Conservation (phyloP, 345 rosid genomes). For the Citrus unshiu region DNA sequence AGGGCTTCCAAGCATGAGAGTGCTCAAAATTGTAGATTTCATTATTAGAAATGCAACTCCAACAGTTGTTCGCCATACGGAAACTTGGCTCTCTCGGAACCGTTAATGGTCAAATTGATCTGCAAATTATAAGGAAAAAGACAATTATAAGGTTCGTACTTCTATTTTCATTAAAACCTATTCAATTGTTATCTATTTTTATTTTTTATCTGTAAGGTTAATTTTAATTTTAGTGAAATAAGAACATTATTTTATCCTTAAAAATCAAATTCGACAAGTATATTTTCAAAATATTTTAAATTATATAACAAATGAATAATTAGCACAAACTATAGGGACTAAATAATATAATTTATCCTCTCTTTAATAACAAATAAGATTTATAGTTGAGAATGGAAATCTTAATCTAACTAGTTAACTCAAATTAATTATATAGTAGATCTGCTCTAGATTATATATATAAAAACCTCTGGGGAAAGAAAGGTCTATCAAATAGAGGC, state of each 20-base stretch:
- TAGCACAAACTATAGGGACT: too few species aligned
- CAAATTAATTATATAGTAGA: too few species aligned
- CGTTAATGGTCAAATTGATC: constrained; percentile 73
- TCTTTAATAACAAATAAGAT: too few species aligned
- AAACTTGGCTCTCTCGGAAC: constrained; percentile 73
- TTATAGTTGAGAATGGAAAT: neutral
- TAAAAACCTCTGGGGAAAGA: constrained; percentile 39
- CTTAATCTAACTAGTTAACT: too few species aligned
- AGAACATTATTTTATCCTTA: too few species aligned
- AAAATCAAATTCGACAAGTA: too few species aligned
- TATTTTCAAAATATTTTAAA: neutral
- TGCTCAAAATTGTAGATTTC: constrained; percentile 42
- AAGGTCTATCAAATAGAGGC: constrained; percentile 82
- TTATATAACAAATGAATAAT: neutral
- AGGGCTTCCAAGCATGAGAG: constrained; percentile 36
- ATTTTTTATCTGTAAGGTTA: too few species aligned
- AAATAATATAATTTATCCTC: too few species aligned
- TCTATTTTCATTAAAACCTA: neutral
- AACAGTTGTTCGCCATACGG: constrained; percentile 25
- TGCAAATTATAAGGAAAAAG: constrained; percentile 15
- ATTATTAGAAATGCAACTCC: neutral
- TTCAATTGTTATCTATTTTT: too few species aligned
- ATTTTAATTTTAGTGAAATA: too few species aligned
- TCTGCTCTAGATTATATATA: too few species aligned
- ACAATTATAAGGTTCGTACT: too few species aligned